Evolutionary conservation across 371 early-diverging fungal genomes (phyloP).

Genomic region (Mortierella sp.): DNA sequence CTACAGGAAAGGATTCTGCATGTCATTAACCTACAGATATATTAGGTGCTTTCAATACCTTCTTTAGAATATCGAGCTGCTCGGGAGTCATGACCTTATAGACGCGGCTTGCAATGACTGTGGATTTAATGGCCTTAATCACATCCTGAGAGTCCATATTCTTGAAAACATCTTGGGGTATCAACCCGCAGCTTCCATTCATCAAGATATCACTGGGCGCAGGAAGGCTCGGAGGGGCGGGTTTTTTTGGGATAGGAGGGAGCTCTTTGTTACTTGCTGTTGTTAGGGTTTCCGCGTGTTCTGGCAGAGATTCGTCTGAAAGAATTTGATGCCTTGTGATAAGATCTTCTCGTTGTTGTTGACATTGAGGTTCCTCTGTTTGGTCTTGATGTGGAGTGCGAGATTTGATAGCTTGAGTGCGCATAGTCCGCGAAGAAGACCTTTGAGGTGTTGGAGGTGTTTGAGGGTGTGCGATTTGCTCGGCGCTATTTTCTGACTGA

Average conservation of each 20-base stretch:
- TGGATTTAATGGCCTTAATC: constrained; percentile 12
- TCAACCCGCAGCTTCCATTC: constrained; percentile 21
- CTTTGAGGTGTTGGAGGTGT: constrained; percentile 5
- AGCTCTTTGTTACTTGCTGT: constrained; percentile 16
- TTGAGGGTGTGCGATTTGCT: neutral
- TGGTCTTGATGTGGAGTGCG: constrained; percentile 4
- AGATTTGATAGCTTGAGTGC: constrained; percentile 2
- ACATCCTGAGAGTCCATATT: constrained; percentile 36
- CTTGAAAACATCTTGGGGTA: constrained; percentile 44
- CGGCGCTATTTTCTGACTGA: neutral
- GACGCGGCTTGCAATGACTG: constrained; percentile 40
- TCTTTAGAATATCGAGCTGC: constrained; percentile 29
- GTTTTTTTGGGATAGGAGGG: constrained; percentile 21
- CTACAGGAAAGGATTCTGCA: neutral
- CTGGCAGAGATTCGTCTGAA: constrained; percentile 30
- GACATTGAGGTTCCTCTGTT: neutral
- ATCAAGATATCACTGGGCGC: neutral
- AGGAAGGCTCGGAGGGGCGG: constrained; percentile 6
- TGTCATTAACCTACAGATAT: neutral
- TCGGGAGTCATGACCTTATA: constrained; percentile 38
- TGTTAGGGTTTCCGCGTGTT: neutral
- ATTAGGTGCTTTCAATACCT: constrained; percentile 20
- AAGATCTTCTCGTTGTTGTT: neutral
- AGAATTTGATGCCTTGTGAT: constrained; percentile 14
- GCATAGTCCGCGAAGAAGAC: constrained; percentile 11